Evolutionary conservation across 2,329 filamentous ascomycete species (phyloP).

Genomic region (Scytalidium sp.): DNA sequence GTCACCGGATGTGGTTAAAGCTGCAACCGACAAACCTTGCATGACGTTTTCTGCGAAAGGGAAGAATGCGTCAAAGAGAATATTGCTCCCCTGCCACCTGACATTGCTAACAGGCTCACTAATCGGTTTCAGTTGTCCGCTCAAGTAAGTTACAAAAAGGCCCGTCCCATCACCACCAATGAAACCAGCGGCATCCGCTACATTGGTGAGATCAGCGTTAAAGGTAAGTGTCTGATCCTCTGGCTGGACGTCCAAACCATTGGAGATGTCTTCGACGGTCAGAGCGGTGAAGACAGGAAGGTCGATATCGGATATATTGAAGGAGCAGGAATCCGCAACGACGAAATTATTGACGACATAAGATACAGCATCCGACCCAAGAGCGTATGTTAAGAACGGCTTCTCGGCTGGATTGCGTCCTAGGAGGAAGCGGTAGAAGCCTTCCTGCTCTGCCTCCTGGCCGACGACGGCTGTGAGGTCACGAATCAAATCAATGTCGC

Average conservation of each 20-base stretch:
- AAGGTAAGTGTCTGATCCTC: not conserved
- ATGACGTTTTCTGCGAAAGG: conserved; percentile 45
- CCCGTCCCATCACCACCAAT: not conserved
- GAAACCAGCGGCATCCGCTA: not conserved
- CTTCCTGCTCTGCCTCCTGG: conserved; percentile 70
- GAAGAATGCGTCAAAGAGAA: conserved; percentile 50
- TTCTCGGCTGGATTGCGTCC: conserved; percentile 55
- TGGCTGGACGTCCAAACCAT: not conserved
- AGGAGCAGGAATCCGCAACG: conserved; percentile 54
- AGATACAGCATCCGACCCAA: conserved; percentile 60
- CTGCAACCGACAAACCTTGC: conserved; percentile 49
- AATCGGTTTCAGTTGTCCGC: not conserved
- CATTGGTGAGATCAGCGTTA: not conserved
- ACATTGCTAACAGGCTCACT: conserved; percentile 26
- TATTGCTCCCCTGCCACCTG: conserved; percentile 30
- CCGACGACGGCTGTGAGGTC: conserved; percentile 57
- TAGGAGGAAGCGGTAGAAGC: conserved; percentile 60
- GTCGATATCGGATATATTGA: conserved; percentile 8
- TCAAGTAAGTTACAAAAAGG: not conserved
- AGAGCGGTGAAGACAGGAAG: conserved; percentile 8
- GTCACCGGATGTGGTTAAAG: conserved; percentile 36
- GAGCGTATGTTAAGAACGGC: conserved; percentile 60
- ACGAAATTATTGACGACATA: conserved; percentile 57
- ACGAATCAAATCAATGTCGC: conserved; percentile 31
- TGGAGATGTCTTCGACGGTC: conserved; percentile 6